Evolutionary conservation across 306 rosid genomes (phyloP), one percentile per base, ranked within the genome.

Genomic region (Ochetophila trinervis): DNA sequence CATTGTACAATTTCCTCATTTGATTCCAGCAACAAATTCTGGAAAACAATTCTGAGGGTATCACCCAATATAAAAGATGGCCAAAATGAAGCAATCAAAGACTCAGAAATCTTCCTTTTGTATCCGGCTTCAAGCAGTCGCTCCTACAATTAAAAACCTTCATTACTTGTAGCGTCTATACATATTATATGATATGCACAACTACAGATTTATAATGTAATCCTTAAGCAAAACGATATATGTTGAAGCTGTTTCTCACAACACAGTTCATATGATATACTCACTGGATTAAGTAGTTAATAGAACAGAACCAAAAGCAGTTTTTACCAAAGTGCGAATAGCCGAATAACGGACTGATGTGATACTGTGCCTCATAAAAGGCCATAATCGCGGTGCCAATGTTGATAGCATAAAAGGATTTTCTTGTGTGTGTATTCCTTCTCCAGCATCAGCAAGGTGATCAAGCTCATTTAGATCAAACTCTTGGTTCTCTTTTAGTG

Each of bases 281-380:
- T 32, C 11, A 20, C 14, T 36, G 27, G 70, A 65, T 12, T 57
- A 44, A 8, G 18, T 52, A 53, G 62, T 51, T 35, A 34, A 52
- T 20, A 37, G 16, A 14, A 47, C 30, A 48, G 56, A 71, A 22
- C 42, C 64, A 30, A 34, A 53, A 73, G 55, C 36, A 61, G 52
- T 63, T 66, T 63, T 66, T 93, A 93, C 98, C 95, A 93, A 81
- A 76, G 98, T 93, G 68, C 89, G 83, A 52, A 89, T 89, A 50
- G 98, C 98, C 53, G 98, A 89, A 81, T 79, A 81, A 57, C 98
- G 96, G 70, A 89, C 96, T 72, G 96, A 89, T 71, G 88, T 79
- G 72, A 93, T 89, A 67, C 87, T 83, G 48, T 93, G 98, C 84
- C 98, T 87, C 98, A 93, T 93, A 81, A 93, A 93, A 55, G 98